Evolutionary conservation across 495 filamentous ascomycete species (phyloP), one percentile per base, ranked within the genome.

Genomic region (Talaromyces liani): DNA sequence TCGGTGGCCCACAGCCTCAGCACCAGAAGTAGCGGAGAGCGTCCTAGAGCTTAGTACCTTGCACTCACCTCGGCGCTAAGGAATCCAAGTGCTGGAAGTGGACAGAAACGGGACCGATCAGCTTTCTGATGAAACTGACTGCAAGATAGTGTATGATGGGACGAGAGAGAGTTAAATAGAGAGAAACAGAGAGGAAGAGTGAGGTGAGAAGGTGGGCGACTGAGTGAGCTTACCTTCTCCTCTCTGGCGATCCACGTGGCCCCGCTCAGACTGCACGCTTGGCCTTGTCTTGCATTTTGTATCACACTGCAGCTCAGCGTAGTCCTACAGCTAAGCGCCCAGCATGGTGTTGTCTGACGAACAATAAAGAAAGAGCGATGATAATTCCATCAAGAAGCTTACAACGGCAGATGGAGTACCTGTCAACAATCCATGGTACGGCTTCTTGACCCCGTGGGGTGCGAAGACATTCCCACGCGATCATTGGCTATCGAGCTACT

Each of bases 201-300:
- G 49, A 41, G 57, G 60, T 56, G 53, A 45, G 58, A 55, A n/a
- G 45, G 58, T 36, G 31, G 61, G 25, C 55, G 62, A 49, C 41
- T 49, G n/a, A 20, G 20, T 5, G 10, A 20, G 47, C 39, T 39
- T 25, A 4, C n/a, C 12, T 58, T 33, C 49, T 29, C 22, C 18
- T 54, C 33, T 45, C 24, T 10, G n/a, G 58, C 58, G 70, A 74
- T 79, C 71, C 75, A 79, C 75, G 77, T 78, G 77, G 70, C 72
- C 68, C 74, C 71, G 72, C 73, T 39, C 25, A 61, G 59, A 16
- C 36, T 33, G 36, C 22, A 33, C 59, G 59, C 36, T 53, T 61
- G 16, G 22, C 36, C 18, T 60, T 29, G 31, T 24, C 6, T 47
- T 61, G 25, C 36, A 31, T 49, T 27, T 29, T 16, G 45, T 61